phyloP scores from a whole-genome alignment of 306 rosid species.

The Trichosanthes cucumerina region DNA sequence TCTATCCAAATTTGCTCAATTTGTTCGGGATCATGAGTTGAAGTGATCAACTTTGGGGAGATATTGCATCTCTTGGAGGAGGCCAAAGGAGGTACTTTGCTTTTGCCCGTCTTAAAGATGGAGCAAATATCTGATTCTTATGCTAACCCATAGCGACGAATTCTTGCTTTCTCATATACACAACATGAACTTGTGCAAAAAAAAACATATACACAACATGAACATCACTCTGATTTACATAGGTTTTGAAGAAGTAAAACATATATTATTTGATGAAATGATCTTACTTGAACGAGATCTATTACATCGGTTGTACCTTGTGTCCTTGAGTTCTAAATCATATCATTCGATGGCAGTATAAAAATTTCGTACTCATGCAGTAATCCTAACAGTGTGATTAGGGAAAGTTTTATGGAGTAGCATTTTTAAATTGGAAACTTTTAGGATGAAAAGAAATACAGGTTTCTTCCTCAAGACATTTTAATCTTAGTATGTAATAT shows the following conservation, averaged over 20 bases:
- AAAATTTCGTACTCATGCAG: too few species aligned
- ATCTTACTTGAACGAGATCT: not conserved
- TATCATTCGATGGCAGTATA: not conserved
- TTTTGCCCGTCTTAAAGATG: not conserved
- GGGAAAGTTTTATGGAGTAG: too few species aligned
- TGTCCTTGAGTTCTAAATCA: not conserved
- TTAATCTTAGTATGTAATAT: too few species aligned
- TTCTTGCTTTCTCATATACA: not conserved
- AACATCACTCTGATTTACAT: not conserved
- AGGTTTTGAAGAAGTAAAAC: not conserved
- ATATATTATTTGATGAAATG: not conserved
- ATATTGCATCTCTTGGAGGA: not conserved
- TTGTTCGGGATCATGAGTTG: conserved; percentile 33
- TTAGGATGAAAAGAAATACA: too few species aligned
- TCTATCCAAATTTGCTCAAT: conserved; percentile 45
- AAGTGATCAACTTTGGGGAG: conserved; percentile 10
- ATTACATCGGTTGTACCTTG: not conserved
- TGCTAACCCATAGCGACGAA: not conserved
- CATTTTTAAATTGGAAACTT: too few species aligned
- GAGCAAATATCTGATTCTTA: not conserved
- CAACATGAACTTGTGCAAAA: not conserved
- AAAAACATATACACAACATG: not conserved
- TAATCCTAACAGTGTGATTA: too few species aligned
- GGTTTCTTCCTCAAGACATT: too few species aligned
- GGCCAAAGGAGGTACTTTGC: not conserved